Evolutionary conservation across 2,329 filamentous ascomycete species (phyloP), one percentile per base, ranked within the genome.

Genomic region (Laburnicola sp.): DNA sequence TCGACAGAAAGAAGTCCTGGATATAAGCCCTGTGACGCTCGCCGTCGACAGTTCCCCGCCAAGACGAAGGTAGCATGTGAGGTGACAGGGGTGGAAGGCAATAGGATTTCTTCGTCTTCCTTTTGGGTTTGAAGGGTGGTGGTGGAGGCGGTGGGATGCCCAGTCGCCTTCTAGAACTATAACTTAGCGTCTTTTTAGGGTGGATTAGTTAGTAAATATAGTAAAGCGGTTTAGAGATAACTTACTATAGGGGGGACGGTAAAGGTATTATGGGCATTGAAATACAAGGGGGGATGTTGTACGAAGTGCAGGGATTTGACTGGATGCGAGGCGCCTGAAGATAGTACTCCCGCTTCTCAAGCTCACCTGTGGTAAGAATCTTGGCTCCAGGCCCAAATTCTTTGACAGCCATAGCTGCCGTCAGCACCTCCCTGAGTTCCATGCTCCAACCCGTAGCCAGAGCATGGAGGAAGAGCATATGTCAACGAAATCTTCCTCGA

Each of bases 1-100:
- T 50, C 3, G 63, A 61, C 43, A 71, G 45, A 44, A 69, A 67
- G 54, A 68, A 66, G 3, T 63, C 32, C 2, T 40, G 37, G 5
- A 46, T 50, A 41, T 67, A 71, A 2, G 31, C 32, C 2, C n/a
- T 39, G 27, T 43, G 46, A 6, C 65, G 53, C 21, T 61, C 57
- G 2, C 57, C 26, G 6, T 58, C 49, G 3, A 68, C 16, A 21
- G 4, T 1, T 11, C 31, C 21, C 4, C 37, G 6, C n/a, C 37
- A 26, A 6, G 32, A 34, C 2, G 49, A 48, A 23, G 49, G 49
- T 16, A 16, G 16, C 16, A 16, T 16, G 16, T 16, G 16, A n/a
- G 49, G 48, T 2, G 48, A 44, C 40, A 44, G 40, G 1, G 43
- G 46, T 28, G 46, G 45, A 23, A 46, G 26, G 10, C 16, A 7